phyloP scores from a whole-genome alignment of 495 filamentous ascomycete species.

The Rhypophila decipiens region DNA sequence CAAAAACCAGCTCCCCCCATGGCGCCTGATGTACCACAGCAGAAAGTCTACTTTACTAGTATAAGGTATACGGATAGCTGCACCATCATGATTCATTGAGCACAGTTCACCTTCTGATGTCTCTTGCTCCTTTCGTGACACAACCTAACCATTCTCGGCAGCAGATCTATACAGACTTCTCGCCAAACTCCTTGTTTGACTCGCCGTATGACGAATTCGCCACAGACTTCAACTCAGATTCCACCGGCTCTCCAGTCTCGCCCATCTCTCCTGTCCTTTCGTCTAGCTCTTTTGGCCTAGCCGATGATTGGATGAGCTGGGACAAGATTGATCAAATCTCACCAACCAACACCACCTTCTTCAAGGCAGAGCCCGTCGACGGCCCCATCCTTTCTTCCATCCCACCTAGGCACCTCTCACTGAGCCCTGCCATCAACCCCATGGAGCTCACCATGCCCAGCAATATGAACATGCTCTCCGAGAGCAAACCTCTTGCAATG shows the following conservation, averaged over 20 bases:
- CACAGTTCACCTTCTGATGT: neutral
- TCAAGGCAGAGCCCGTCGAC: slow-evolving; percentile 16
- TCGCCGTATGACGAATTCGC: slow-evolving; percentile 17
- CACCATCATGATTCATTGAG: neutral
- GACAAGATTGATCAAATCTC: slow-evolving; percentile 12
- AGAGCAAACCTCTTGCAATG: slow-evolving; percentile 2
- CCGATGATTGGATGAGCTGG: slow-evolving; percentile 18
- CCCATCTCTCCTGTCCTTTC: slow-evolving; percentile 21
- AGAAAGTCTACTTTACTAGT: neutral
- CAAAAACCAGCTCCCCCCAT: neutral
- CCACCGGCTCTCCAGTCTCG: slow-evolving; percentile 19
- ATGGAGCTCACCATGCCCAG: slow-evolving; percentile 17
- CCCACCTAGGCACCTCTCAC: slow-evolving; percentile 1
- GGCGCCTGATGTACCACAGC: neutral
- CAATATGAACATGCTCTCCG: neutral
- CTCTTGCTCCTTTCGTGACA: neutral
- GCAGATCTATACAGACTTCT: slow-evolving; percentile 18
- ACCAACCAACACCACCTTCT: slow-evolving; percentile 5
- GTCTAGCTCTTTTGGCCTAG: slow-evolving; percentile 16
- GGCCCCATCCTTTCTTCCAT: slow-evolving; percentile 4
- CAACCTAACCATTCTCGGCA: slow-evolving; percentile 6
- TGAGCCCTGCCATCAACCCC: slow-evolving; percentile 27
- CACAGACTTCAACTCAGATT: slow-evolving; percentile 25
- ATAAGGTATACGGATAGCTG: neutral
- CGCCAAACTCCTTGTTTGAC: slow-evolving; percentile 18